Evolutionary conservation across 768 basidiomycete genomes (phyloP).

Genomic region (Saitozyma podzolica): DNA sequence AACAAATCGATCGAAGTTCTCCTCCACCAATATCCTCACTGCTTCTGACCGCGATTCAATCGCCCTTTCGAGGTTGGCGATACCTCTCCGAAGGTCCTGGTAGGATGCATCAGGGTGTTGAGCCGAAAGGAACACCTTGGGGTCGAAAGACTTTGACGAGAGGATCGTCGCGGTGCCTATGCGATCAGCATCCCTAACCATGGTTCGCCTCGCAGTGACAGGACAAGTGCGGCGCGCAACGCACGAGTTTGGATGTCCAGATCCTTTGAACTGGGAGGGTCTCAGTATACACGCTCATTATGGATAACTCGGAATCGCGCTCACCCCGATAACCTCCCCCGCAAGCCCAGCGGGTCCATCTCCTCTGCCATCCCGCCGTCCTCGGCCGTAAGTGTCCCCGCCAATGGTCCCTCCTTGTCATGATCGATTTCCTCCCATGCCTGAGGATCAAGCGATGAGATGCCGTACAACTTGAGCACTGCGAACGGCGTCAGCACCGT

Average conservation of each 20-base stretch:
- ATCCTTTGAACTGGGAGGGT: slow-evolving; percentile 60
- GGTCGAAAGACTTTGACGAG: slow-evolving; percentile 91
- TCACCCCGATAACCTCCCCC: slow-evolving; percentile 53
- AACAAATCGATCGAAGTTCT: slow-evolving; percentile 97
- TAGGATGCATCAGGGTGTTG: slow-evolving; percentile 95
- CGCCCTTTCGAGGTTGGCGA: slow-evolving; percentile 68
- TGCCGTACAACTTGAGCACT: slow-evolving; percentile 82
- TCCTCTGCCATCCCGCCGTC: slow-evolving; percentile 60
- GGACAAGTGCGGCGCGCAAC: slow-evolving; percentile 13
- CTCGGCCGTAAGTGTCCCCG: slow-evolving; percentile 55
- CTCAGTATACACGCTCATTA: neutral
- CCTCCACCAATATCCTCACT: slow-evolving; percentile 90
- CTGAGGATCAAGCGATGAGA: slow-evolving; percentile 74
- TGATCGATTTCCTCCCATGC: slow-evolving; percentile 90
- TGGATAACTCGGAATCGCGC: slow-evolving; percentile 33
- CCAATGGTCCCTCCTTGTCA: slow-evolving; percentile 73
- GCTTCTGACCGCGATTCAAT: slow-evolving; percentile 91
- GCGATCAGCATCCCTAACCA: slow-evolving; percentile 7
- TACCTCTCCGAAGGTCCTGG: slow-evolving; percentile 80
- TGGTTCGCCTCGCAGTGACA: neutral
- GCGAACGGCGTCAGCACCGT: slow-evolving; percentile 6
- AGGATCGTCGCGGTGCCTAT: slow-evolving; percentile 78
- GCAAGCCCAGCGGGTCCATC: slow-evolving; percentile 64
- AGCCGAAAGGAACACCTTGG: slow-evolving; percentile 84
- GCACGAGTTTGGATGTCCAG: slow-evolving; percentile 62